Base-by-base conservation (phyloP, 257 asterid species). In the Ehretia macrophylla region DNA sequence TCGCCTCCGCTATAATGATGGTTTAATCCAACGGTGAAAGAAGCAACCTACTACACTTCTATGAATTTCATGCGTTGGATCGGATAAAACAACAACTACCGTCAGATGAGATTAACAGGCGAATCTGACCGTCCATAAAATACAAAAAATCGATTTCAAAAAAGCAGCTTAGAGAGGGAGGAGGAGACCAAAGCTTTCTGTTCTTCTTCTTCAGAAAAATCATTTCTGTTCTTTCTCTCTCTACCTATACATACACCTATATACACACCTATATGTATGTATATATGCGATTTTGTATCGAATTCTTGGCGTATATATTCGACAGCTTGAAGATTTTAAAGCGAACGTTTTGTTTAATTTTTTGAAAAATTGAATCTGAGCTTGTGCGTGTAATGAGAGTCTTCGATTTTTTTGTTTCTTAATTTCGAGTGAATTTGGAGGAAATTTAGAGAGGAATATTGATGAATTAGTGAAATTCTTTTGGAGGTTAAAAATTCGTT, bases 101-200 rank as follows among this genome's bases (percentile, higher is more conserved):
- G 83, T 68, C 21, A n/a, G 94, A 85, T 75, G 51, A 48, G 51
- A 67, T 53, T n/a, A 17, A 10, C 44, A 58, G 17, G 27, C 27
- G 42, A 57, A 75, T 84, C 90, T 8, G 14, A 56, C 80, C 79
- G 75, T 81, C 70, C 39, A 76, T 75, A 73, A 63, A 72, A 63
- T 75, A 82, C 62, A 65, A 85, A 90, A n/a, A 91, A 87, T 85
- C 84, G 85, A 69, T 87, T 90, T 87, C 83, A 88, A 91, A 91
- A 85, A 3, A 10, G 47, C 57, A 12, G 85, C 80, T 58, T 27
- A 76, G 71, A 85, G 84, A 94, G 81, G 95, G 96, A 94, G 83
- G 95, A 81, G 76, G 80, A 64, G 59, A 59, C 72, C 59, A 58
- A 47, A 70, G 35, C 55, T 55, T 21, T 63, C 60, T 50, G 9